Evolutionary conservation across 495 filamentous ascomycete genomes (phyloP).

Genomic region (Penicillium paxilli): DNA sequence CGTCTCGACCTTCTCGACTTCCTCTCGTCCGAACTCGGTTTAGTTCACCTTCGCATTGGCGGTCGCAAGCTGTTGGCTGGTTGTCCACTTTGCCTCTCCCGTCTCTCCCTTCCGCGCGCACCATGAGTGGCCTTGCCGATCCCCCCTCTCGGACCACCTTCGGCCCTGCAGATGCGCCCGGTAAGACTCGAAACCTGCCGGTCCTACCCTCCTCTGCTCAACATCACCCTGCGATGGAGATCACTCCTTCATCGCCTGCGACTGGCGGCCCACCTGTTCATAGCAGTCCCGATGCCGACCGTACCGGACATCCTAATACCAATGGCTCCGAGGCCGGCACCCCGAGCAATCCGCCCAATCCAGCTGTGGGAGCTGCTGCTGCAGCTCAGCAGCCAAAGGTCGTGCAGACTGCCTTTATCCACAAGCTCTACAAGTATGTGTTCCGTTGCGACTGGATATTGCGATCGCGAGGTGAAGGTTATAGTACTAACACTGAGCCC

Average conservation of each 20-base stretch:
- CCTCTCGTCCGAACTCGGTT: not conserved
- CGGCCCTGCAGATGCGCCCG: slow-evolving; percentile 36
- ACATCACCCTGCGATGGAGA: slow-evolving; percentile 48
- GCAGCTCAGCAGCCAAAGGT: slow-evolving; percentile 95
- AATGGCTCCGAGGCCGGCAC: slow-evolving; percentile 44
- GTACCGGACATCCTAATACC: slow-evolving; percentile 34
- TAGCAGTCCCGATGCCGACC: slow-evolving; percentile 50
- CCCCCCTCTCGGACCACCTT: slow-evolving; percentile 38
- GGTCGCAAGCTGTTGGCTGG: not conserved
- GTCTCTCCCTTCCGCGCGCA: slow-evolving; percentile 20
- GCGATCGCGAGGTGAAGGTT: not conserved
- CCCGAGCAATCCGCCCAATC: slow-evolving; percentile 44
- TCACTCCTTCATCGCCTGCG: slow-evolving; percentile 47
- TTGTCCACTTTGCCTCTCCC: not conserved
- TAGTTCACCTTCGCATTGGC: not conserved
- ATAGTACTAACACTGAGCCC: not conserved
- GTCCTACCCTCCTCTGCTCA: slow-evolving; percentile 44
- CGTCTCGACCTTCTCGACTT: not conserved
- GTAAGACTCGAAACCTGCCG: slow-evolving; percentile 46
- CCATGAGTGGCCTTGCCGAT: slow-evolving; percentile 48
- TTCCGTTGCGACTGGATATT: too few species aligned
- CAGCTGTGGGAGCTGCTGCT: slow-evolving; percentile 64
- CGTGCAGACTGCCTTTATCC: slow-evolving; percentile 98
- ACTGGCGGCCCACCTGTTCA: slow-evolving; percentile 38
- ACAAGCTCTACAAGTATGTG: slow-evolving; percentile 96